phyloP scores from a whole-genome alignment of 2,329 filamentous ascomycete species.

The Xylariaceae sp. region DNA sequence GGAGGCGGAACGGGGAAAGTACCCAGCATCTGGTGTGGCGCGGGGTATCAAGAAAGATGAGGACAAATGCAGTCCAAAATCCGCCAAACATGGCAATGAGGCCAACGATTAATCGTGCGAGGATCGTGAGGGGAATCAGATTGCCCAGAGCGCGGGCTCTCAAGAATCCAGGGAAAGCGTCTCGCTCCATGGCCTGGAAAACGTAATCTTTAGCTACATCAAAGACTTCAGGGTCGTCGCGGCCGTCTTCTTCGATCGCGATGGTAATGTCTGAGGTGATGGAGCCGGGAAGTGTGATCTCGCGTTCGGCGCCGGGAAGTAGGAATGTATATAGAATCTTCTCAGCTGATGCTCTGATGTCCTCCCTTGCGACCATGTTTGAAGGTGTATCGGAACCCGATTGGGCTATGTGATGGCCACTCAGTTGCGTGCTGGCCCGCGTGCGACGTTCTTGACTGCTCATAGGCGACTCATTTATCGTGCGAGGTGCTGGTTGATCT shows the following conservation, averaged over 20 bases:
- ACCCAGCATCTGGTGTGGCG: constrained; percentile 78
- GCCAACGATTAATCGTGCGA: constrained; percentile 79
- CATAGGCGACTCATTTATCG: constrained; percentile 47
- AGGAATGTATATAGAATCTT: constrained; percentile 99
- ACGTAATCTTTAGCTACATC: constrained; percentile 98
- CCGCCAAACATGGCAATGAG: constrained; percentile 82
- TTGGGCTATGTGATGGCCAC: constrained; percentile 52
- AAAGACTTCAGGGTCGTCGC: constrained; percentile 95
- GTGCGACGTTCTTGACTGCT: constrained; percentile 44
- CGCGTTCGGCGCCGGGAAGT: constrained; percentile 88
- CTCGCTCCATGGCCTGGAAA: constrained; percentile 98
- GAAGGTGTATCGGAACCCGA: constrained; percentile 77
- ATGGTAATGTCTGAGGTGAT: constrained; percentile 83
- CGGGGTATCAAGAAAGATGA: constrained; percentile 82
- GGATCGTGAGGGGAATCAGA: constrained; percentile 82
- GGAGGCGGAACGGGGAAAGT: constrained; percentile 35
- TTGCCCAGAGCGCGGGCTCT: constrained; percentile 94
- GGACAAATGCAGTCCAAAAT: constrained; percentile 89
- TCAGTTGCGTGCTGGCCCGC: constrained; percentile 49
- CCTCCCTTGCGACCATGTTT: constrained; percentile 78
- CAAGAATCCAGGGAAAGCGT: constrained; percentile 96
- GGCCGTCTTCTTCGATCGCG: constrained; percentile 81
- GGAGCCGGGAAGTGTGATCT: constrained; percentile 85
- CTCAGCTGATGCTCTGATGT: constrained; percentile 89
- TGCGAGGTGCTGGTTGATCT: constrained; percentile 49